Percentiles rank a stretch among this genome's conserved stretches.
These are phyloP conservation scores for Benincasa hispida DNA, from an alignment of 306 rosid genomes.

Conservation along the genomic window DNA sequence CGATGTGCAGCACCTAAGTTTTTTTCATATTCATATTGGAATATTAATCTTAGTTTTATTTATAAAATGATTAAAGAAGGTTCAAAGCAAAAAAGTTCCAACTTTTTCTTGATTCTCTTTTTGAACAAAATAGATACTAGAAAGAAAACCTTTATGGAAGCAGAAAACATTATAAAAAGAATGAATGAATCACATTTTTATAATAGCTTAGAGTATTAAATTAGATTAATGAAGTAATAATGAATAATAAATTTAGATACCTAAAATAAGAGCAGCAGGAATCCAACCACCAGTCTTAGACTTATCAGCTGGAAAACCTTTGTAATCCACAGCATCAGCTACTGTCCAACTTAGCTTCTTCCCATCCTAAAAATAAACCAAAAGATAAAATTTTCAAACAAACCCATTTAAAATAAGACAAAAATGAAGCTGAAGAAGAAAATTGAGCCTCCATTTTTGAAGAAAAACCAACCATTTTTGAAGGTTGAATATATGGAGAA, in stretches of 20 bases:
- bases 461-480: not conserved
- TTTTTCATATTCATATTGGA: too few relatives aligned
- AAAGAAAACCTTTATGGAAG: not conserved
- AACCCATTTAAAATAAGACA: not conserved
- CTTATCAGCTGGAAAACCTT: slow-evolving; percentile 68
- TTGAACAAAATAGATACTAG: not conserved
- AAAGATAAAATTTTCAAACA: not conserved
- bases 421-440: not conserved
- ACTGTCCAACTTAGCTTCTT: slow-evolving; percentile 63
- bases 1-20: too few relatives aligned
- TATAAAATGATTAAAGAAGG: not conserved
- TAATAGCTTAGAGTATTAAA: not conserved
- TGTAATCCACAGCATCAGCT: slow-evolving; percentile 69
- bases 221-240: not conserved
- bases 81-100: not conserved
- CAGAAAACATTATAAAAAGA: not conserved
- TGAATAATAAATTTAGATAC: slow-evolving; percentile 5
- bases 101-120: not conserved
- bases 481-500: not conserved
- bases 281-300: slow-evolving; percentile 86
- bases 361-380: slow-evolving; percentile 29
- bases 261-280: slow-evolving; percentile 64
- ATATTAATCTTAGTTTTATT: not conserved
- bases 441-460: not conserved
- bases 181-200: not conserved